A percentile compares a stretch with the other conserved stretches of the same genome.
Conservation (phyloP, 2,329 filamentous ascomycete genomes). For the Fusarium mexicanum region DNA sequence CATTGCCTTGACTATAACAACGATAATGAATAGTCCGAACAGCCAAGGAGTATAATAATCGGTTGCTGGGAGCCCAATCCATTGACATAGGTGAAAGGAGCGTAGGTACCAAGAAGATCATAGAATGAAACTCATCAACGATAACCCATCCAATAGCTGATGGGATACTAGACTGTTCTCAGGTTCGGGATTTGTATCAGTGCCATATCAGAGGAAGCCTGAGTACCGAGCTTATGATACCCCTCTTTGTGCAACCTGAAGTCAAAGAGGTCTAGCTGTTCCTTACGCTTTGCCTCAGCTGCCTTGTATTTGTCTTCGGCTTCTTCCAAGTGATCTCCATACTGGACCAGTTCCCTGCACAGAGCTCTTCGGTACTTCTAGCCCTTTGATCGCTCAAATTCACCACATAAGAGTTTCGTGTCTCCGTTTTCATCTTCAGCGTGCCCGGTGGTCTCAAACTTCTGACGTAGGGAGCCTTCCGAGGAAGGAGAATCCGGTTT, state of each 20-base stretch:
- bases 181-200: not conserved
- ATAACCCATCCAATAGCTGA: too few relatives aligned
- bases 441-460: not conserved
- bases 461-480: not conserved
- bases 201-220: not conserved
- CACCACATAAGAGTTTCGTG: rapidly evolving
- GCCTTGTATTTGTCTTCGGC: rapidly evolving
- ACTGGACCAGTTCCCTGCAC: rapidly evolving
- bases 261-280: not conserved
- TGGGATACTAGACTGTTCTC: too few relatives aligned
- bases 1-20: too few relatives aligned
- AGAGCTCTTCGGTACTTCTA: rapidly evolving
- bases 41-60: too few relatives aligned
- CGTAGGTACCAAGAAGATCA: too few relatives aligned
- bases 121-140: too few relatives aligned
- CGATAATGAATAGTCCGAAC: too few relatives aligned
- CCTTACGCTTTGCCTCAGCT: not conserved
- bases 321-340: not conserved
- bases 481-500: too few relatives aligned
- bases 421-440: too few relatives aligned
- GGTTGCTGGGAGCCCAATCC: too few relatives aligned
- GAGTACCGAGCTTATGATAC: not conserved
- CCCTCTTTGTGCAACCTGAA: rapidly evolving
- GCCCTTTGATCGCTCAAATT: not conserved
- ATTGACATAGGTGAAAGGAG: not conserved